A percentile compares a stretch with the other conserved stretches of the same genome.
Conservation (phyloP, 2,329 filamentous ascomycete genomes). For the Bipolaris sorokiniana region DNA sequence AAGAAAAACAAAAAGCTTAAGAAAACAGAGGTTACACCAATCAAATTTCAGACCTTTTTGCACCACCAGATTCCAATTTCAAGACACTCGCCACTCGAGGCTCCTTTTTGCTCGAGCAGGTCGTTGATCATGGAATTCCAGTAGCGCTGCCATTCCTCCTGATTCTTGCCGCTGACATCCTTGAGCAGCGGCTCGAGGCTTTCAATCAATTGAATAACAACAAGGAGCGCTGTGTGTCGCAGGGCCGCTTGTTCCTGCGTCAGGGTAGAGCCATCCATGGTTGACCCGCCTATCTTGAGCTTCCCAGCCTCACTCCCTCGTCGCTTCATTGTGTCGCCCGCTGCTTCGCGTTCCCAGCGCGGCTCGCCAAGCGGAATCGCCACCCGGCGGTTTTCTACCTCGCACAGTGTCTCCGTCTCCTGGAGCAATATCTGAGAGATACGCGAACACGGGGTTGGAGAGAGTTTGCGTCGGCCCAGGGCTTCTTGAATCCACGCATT, state of each 20-base stretch:
- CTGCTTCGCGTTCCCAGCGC: slow-evolving; percentile 81
- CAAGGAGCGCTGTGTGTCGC: slow-evolving; percentile 78
- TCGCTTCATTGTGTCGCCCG: slow-evolving; percentile 54
- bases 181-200: slow-evolving; percentile 81
- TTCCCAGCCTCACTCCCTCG: slow-evolving; percentile 59
- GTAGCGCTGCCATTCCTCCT: slow-evolving; percentile 93
- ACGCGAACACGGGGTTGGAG: slow-evolving; percentile 77
- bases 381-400: slow-evolving; percentile 75
- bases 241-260: slow-evolving; percentile 74
- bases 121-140: slow-evolving; percentile 85
- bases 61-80: slow-evolving; percentile 71
- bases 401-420: slow-evolving; percentile 73
- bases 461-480: slow-evolving; percentile 72
- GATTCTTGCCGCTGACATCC: slow-evolving; percentile 82
- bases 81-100: slow-evolving; percentile 83
- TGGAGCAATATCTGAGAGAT: slow-evolving; percentile 80
- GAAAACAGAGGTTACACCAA: slow-evolving; percentile 27
- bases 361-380: slow-evolving; percentile 87
- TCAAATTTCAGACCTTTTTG: slow-evolving; percentile 56
- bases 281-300: slow-evolving; percentile 42
- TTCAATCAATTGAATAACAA: slow-evolving; percentile 82
- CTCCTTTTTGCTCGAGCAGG: slow-evolving; percentile 77
- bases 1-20: slow-evolving; percentile 24
- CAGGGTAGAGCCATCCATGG: slow-evolving; percentile 58
- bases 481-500: slow-evolving; percentile 82